Percentiles rank a stretch among this genome's conserved stretches.
These are phyloP conservation scores for Lasiodiplodia sp. DNA, from an alignment of 2,329 filamentous ascomycete species.

Conservation along the genomic window DNA sequence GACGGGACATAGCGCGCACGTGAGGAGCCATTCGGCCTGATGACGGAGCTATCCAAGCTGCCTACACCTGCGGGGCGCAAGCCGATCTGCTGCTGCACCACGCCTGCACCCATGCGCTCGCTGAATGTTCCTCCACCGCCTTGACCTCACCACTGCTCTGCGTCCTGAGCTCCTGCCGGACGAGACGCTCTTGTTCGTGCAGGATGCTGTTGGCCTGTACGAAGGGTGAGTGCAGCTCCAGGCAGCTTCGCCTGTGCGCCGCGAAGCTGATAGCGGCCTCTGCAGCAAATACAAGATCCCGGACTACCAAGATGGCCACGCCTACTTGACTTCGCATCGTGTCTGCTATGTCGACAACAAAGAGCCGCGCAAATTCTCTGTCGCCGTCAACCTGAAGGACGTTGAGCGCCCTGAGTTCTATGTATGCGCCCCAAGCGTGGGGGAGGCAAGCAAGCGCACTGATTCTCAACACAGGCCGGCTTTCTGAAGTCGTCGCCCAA, in stretches of 20 bases:
- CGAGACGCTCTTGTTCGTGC: slow-evolving; percentile 94
- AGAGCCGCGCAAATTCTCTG: slow-evolving; percentile 83
- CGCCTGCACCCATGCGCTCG: slow-evolving; percentile 51
- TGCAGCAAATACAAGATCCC: slow-evolving; percentile 91
- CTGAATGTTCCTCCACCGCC: slow-evolving; percentile 96
- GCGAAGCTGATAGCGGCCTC: slow-evolving; percentile 30
- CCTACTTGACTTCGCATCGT: slow-evolving; percentile 94
- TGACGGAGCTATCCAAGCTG: slow-evolving; percentile 22
- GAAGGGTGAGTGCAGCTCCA: slow-evolving; percentile 74
- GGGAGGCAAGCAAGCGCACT: slow-evolving; percentile 3
- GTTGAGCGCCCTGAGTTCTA: slow-evolving; percentile 92
- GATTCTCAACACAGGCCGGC: slow-evolving; percentile 66
- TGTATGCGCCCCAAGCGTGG: slow-evolving; percentile 54
- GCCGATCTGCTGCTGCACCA: slow-evolving; percentile 19
- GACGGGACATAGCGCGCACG: slow-evolving; percentile 1
- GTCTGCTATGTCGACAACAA: slow-evolving; percentile 92
- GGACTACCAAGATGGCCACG: slow-evolving; percentile 92
- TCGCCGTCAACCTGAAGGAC: slow-evolving; percentile 86
- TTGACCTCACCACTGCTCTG: slow-evolving; percentile 95
- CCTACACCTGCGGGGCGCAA: slow-evolving; percentile 13
- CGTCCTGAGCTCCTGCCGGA: slow-evolving; percentile 91
- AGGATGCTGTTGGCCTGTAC: slow-evolving; percentile 96
- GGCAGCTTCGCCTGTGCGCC: slow-evolving; percentile 6
- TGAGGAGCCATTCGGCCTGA: slow-evolving; percentile 15
- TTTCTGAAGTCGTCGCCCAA: slow-evolving; percentile 96